Conservation (phyloP, 345 rosid species). For the Noccaea caerulescens region DNA sequence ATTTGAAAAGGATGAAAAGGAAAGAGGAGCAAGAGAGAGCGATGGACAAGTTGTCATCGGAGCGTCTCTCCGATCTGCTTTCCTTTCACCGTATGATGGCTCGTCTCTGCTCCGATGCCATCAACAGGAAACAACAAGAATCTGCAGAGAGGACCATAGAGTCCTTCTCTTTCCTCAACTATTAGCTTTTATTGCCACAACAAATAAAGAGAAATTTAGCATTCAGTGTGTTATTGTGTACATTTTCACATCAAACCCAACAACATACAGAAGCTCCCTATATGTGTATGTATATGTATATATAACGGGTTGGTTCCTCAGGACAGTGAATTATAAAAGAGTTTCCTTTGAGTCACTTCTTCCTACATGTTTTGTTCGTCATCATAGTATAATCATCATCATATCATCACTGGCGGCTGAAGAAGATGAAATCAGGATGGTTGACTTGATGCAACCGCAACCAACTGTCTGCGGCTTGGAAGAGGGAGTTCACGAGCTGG, state of each 20-base stretch:
- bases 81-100: constrained; percentile 62
- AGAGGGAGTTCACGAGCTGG: constrained; percentile 54
- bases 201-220: not conserved
- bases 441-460: constrained; percentile 58
- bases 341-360: constrained; percentile 31
- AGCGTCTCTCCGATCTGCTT: constrained; percentile 51
- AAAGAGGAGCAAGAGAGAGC: constrained; percentile 55
- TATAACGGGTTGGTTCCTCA: not conserved
- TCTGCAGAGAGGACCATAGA: constrained; percentile 21
- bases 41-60: constrained; percentile 54
- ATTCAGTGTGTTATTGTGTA: not conserved
- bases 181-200: constrained; percentile 36
- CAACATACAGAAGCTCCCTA: constrained; percentile 14
- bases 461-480: constrained; percentile 69
- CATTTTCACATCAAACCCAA: constrained; percentile 17
- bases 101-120: constrained; percentile 54
- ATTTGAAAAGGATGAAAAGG: constrained; percentile 48
- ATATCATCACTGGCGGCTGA: constrained; percentile 47
- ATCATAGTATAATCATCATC: constrained; percentile 19
- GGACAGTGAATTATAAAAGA: constrained; percentile 14
- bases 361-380: constrained; percentile 24
- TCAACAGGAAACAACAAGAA: constrained; percentile 50
- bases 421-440: constrained; percentile 88
- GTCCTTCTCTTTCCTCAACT: constrained; percentile 19
- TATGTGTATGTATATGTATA: constrained; percentile 13